Percentiles rank a stretch among this genome's conserved stretches.
Conservation (phyloP, 73 alveolate species). For the Symbiodinium pilosum region DNA sequence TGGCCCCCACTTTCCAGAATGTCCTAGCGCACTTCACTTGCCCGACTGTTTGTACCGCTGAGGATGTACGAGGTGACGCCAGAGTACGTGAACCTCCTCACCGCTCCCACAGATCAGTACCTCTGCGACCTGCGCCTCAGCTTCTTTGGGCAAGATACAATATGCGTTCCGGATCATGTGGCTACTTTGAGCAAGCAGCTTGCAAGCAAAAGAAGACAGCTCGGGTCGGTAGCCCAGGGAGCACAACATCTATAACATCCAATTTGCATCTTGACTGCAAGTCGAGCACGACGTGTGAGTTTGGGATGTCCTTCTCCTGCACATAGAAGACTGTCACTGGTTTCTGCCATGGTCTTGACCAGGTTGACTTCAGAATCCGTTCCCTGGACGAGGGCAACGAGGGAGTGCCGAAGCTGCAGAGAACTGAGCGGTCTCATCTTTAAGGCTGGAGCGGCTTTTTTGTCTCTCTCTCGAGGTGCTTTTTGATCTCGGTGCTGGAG, state of each 20-base stretch:
- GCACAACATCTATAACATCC: slow-evolving; percentile 95
- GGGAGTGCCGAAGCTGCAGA: too few species aligned
- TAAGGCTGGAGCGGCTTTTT: too few species aligned
- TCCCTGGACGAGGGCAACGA: slow-evolving; percentile 96
- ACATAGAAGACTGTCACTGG: not conserved
- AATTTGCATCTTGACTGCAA: slow-evolving; percentile 80
- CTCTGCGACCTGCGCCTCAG: slow-evolving; percentile 92
- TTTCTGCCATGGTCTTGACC: not conserved
- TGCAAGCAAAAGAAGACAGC: too few species aligned
- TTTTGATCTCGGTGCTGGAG: slow-evolving; percentile 70
- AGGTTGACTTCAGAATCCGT: slow-evolving; percentile 96
- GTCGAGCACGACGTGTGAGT: not conserved
- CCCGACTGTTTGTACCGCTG: not conserved
- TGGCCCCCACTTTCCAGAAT: not conserved
- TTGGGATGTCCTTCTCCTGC: not conserved
- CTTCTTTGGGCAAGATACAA: not conserved
- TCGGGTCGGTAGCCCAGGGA: slow-evolving; percentile 27
- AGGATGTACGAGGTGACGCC: slow-evolving; percentile 60
- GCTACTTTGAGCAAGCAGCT: not conserved
- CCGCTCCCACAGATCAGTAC: slow-evolving; percentile 96
- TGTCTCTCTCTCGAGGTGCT: slow-evolving; percentile 43
- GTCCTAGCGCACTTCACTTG: too few species aligned
- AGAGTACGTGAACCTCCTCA: slow-evolving; percentile 96
- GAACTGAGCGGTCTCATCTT: too few species aligned
- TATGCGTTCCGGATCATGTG: not conserved